Conservation (phyloP, 2,329 filamentous ascomycete species). For the Kalaharituber pfeilii region DNA sequence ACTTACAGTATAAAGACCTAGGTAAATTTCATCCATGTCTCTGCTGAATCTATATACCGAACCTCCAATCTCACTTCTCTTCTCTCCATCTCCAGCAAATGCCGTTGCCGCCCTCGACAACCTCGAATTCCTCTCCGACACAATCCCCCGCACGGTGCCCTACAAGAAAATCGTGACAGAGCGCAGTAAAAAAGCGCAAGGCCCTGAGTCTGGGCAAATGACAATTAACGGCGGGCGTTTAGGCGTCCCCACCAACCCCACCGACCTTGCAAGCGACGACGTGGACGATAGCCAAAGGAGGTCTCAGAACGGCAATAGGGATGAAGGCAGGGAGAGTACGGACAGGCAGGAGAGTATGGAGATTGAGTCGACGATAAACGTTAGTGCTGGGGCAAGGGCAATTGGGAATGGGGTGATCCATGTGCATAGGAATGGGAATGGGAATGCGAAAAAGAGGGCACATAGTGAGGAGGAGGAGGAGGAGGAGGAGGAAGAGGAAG, state of each 20-base stretch:
- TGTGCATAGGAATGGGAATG: neutral
- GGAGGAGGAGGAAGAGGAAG: neutral
- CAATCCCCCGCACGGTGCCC: constrained; percentile 70
- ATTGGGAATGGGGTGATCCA: neutral
- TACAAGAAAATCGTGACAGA: constrained; percentile 46
- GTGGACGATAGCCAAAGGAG: neutral
- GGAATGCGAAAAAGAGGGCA: neutral
- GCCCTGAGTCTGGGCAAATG: neutral
- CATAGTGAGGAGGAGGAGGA: neutral
- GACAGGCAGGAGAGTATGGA: neutral
- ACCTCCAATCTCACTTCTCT: neutral
- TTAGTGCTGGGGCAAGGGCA: too few relatives aligned
- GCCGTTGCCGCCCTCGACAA: constrained; percentile 80
- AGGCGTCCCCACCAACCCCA: neutral
- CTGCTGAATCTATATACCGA: too few relatives aligned
- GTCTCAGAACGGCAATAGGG: neutral
- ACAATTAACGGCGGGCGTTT: neutral
- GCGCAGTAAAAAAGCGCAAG: constrained; percentile 11
- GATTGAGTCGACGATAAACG: neutral
- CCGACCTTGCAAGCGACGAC: neutral
- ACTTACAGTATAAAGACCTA: constrained; percentile 90
- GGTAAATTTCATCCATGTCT: constrained; percentile 41
- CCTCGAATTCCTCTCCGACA: constrained; percentile 82
- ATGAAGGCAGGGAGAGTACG: neutral
- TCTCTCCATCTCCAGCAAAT: constrained; percentile 41